These are phyloP conservation scores for Backusella liffmaniae DNA, from an alignment of 192 early-diverging fungal species.

Conservation along the genomic window DNA sequence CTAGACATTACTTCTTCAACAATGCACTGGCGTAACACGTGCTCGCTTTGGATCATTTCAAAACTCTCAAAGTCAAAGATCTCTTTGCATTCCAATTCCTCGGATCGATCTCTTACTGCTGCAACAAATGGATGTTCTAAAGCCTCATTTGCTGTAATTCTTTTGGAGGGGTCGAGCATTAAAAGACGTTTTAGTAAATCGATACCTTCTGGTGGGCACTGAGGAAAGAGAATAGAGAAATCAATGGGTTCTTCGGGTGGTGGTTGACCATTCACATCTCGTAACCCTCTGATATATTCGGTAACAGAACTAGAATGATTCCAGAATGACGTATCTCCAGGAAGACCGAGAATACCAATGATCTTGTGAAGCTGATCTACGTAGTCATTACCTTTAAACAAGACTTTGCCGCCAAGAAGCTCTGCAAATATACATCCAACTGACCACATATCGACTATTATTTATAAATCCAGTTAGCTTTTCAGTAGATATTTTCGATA, in stretches of 20 bases:
- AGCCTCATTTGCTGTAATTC: slow-evolving; percentile 91
- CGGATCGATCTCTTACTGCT: slow-evolving; percentile 47
- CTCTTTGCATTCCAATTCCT: slow-evolving; percentile 29
- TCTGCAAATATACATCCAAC: slow-evolving; percentile 97
- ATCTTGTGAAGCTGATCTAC: slow-evolving; percentile 95
- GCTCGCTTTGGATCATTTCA: slow-evolving; percentile 21
- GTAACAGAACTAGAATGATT: slow-evolving; percentile 21
- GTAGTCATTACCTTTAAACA: slow-evolving; percentile 90
- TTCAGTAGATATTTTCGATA: neutral
- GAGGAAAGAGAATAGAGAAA: slow-evolving; percentile 22
- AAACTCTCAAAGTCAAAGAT: slow-evolving; percentile 37
- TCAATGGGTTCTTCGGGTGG: slow-evolving; percentile 28
- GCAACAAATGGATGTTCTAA: slow-evolving; percentile 88
- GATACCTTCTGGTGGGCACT: slow-evolving; percentile 42
- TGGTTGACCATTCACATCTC: slow-evolving; percentile 50
- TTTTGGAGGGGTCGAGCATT: slow-evolving; percentile 79
- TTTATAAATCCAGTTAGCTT: neutral
- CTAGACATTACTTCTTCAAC: slow-evolving; percentile 24
- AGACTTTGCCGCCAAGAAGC: slow-evolving; percentile 72
- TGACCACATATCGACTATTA: slow-evolving; percentile 83
- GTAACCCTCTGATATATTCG: slow-evolving; percentile 31
- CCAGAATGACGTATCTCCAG: slow-evolving; percentile 57
- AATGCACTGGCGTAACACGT: slow-evolving; percentile 26
- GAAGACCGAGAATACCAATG: slow-evolving; percentile 81
- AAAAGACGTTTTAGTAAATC: slow-evolving; percentile 88